Percentiles rank a stretch among this genome's conserved stretches.
phyloP scores from a whole-genome alignment of 345 rosid genomes.

The Syzygium jambos region DNA sequence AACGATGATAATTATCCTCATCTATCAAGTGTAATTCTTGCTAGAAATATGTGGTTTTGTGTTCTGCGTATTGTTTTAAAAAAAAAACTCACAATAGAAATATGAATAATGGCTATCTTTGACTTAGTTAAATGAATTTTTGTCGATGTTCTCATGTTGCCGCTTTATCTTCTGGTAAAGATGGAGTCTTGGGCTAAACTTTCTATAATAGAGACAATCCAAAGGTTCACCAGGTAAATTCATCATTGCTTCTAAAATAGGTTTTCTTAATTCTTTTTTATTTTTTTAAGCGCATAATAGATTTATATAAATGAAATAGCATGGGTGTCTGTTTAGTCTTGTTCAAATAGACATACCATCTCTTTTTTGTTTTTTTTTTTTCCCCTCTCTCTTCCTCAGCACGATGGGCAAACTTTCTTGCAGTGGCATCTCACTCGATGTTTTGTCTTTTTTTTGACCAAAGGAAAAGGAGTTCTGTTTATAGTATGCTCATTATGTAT shows the following conservation, averaged over 20 bases:
- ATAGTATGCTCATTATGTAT: neutral
- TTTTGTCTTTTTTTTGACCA: neutral
- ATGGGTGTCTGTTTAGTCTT: neutral
- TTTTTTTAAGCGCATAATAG: neutral
- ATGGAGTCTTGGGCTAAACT: neutral
- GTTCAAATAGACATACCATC: neutral
- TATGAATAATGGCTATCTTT: neutral
- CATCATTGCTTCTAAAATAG: neutral
- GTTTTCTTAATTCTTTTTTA: neutral
- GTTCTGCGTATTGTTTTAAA: neutral
- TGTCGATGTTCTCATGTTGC: neutral
- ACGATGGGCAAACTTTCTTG: neutral
- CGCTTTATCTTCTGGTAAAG: neutral
- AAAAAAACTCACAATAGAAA: neutral
- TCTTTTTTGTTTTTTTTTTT: neutral
- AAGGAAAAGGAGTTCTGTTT: neutral
- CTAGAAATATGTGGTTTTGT: neutral
- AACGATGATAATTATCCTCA: neutral
- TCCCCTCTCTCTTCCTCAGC: neutral
- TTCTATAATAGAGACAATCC: neutral
- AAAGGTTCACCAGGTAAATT: neutral
- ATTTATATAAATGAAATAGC: neutral
- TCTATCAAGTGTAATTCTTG: neutral
- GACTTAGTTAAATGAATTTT: neutral
- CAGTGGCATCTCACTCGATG: neutral